Evolutionary conservation across 768 basidiomycete species (phyloP), one percentile per base, ranked within the genome.

Genomic region (Auriscalpium orientale): DNA sequence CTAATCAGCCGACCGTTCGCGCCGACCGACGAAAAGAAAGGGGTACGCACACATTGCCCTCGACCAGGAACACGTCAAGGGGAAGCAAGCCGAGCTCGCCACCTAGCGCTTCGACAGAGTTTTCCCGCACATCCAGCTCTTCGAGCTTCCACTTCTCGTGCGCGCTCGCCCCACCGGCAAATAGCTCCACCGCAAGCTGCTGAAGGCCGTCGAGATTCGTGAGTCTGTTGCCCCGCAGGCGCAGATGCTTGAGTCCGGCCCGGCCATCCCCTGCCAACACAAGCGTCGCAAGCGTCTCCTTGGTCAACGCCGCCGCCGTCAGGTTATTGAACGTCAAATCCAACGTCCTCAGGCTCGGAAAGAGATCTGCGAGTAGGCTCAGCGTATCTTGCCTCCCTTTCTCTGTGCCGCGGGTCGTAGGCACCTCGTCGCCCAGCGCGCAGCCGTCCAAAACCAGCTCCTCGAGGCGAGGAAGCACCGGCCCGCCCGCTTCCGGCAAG

Each of bases 91-190:
- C 90, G 48, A 92, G 68, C 65, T 85, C 83, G 8, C 87, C 71
- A 0, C 82, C 83, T 35, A 92, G 68, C 68, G 79, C 84, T 7
- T 76, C 77, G 54, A 93, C 81, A 64, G 89, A 87, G 60, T 92
- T 92, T 64, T 93, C 89, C 60, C 91, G 72, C 63, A 93, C 59
- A 70, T 93, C 91, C 33, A 93, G 68, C 65, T 92, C 90, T 63
- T 92, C 89, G 45, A 92, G 73, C 64, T 80, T 84, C 88, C 89
- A 92, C 10, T 49, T 33, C 18, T 55, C 72, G 78, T 38, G 35
- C 72, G 60, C 87, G 77, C 9, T 83, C 82, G 40, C 47, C 9
- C 20, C 44, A 4, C 33, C 15, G 60, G 78, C 85, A 69, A 90
- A 90, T 44, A 74, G 67, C 21, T 34, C 33, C 59, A 78, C 74